Conservation (phyloP, 2,329 filamentous ascomycete genomes). For the Sporothrix sp. region DNA sequence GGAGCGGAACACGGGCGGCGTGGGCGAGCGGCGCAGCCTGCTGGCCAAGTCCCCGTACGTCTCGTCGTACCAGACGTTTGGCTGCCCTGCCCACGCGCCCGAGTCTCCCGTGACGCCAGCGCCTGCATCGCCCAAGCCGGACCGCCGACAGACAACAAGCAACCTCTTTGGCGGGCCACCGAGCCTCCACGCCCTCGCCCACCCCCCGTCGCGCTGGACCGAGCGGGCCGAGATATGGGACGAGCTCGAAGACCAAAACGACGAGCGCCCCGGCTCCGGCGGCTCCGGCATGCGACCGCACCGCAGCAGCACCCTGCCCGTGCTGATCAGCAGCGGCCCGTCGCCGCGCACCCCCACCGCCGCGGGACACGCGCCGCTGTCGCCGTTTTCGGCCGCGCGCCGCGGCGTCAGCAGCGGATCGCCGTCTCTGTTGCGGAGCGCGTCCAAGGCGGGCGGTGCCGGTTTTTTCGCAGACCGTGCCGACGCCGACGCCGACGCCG, state of each 20-base stretch:
- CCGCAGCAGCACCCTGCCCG: conserved; percentile 41
- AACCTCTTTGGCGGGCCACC: conserved; percentile 5
- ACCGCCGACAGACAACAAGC: conserved; percentile 30
- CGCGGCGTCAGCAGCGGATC: conserved; percentile 25
- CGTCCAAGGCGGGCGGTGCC: too few relatives aligned
- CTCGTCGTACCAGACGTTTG: conserved; percentile 40
- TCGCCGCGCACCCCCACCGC: not conserved
- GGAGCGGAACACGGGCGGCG: conserved; percentile 24
- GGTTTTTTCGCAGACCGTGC: too few relatives aligned
- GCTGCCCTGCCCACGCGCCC: conserved; percentile 15
- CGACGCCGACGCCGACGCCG: conserved; percentile 10
- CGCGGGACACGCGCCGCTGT: conserved; percentile 6
- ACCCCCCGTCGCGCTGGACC: conserved; percentile 42
- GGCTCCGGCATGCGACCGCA: conserved; percentile 25
- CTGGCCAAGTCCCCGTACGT: conserved; percentile 17
- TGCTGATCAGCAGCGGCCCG: conserved; percentile 29
- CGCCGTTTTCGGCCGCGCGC: conserved; percentile 23
- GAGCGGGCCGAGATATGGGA: conserved; percentile 80
- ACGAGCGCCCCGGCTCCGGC: conserved; percentile 22
- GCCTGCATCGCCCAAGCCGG: not conserved
- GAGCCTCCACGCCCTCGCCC: not conserved
- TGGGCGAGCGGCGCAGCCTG: conserved; percentile 18
- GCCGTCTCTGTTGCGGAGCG: conserved; percentile 11
- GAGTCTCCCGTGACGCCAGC: not conserved
- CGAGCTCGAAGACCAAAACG: conserved; percentile 67